Conservation (phyloP, 768 basidiomycete species). For the Cystoderma amianthinum region DNA sequence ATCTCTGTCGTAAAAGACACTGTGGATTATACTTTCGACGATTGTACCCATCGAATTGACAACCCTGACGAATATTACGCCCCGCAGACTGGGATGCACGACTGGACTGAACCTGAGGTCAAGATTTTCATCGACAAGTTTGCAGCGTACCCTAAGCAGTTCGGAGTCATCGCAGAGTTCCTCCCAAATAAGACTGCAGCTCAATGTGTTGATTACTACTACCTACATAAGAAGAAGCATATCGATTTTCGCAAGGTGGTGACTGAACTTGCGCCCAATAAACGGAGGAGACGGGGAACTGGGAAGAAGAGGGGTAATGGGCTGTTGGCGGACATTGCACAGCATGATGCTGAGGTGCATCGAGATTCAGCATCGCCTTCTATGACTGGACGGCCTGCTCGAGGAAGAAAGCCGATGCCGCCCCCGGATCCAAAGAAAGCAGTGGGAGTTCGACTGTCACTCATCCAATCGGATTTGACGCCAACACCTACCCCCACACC, state of each 20-base stretch:
- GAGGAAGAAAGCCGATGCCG: slow-evolving; percentile 31
- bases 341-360: slow-evolving; percentile 60
- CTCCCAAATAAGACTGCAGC: slow-evolving; percentile 80
- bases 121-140: slow-evolving; percentile 74
- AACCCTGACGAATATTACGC: slow-evolving; percentile 77
- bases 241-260: slow-evolving; percentile 83
- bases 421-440: slow-evolving; percentile 24
- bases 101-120: slow-evolving; percentile 88
- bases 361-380: slow-evolving; percentile 26
- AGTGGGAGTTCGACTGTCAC: slow-evolving; percentile 27
- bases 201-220: slow-evolving; percentile 92
- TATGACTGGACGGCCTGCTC: slow-evolving; percentile 25
- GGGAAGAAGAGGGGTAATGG: slow-evolving; percentile 81
- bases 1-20: slow-evolving; percentile 57
- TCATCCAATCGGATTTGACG: slow-evolving; percentile 40
- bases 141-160: slow-evolving; percentile 86
- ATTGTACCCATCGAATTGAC: slow-evolving; percentile 75
- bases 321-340: slow-evolving; percentile 72
- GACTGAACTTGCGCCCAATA: slow-evolving; percentile 56
- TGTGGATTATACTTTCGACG: slow-evolving; percentile 66
- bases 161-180: slow-evolving; percentile 81
- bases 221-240: slow-evolving; percentile 84
- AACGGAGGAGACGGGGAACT: slow-evolving; percentile 52
- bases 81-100: slow-evolving; percentile 62
- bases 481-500: slow-evolving; percentile 60